A percentile compares a stretch with the other conserved stretches of the same genome.
Evolutionary conservation across 805 yeast genomes (phyloP).

Genomic region (Saturnispora gosingensis): DNA sequence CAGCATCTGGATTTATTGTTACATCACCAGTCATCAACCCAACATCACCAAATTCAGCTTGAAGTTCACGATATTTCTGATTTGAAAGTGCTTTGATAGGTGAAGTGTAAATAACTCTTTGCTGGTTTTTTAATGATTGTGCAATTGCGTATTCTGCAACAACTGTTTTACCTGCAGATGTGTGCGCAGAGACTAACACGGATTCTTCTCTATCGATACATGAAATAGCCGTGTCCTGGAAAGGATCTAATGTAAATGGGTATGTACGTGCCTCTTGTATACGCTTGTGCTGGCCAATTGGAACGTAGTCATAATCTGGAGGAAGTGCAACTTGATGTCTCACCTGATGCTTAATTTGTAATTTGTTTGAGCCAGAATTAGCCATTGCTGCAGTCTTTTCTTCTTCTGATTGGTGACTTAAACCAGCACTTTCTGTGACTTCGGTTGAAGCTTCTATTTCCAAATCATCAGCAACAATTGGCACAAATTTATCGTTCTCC

Average conservation of each 20-base stretch:
- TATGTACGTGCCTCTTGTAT: slow-evolving; percentile 73
- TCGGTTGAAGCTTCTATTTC: slow-evolving; percentile 87
- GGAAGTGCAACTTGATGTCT: slow-evolving; percentile 98
- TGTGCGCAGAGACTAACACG: slow-evolving; percentile 94
- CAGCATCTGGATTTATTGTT: slow-evolving; percentile 93
- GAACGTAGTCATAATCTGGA: slow-evolving; percentile 77
- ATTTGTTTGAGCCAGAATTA: slow-evolving; percentile 22
- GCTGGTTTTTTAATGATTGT: slow-evolving; percentile 83
- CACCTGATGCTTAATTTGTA: slow-evolving; percentile 82
- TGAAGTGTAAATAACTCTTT: slow-evolving; percentile 89
- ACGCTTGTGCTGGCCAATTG: slow-evolving; percentile 82
- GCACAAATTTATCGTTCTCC: slow-evolving; percentile 31
- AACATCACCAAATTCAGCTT: slow-evolving; percentile 44
- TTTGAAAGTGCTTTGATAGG: slow-evolving; percentile 90
- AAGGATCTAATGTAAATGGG: slow-evolving; percentile 91
- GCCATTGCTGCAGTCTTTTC: slow-evolving; percentile 11
- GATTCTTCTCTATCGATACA: slow-evolving; percentile 93
- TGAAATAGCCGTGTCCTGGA: slow-evolving; percentile 93
- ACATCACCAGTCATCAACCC: slow-evolving; percentile 98
- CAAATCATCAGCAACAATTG: slow-evolving; percentile 77
- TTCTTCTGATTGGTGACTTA: slow-evolving; percentile 32
- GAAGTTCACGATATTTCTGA: slow-evolving; percentile 74
- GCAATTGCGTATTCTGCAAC: slow-evolving; percentile 98
- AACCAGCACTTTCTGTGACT: slow-evolving; percentile 73
- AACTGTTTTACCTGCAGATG: slow-evolving; percentile 95